Conservation (phyloP, 2,329 filamentous ascomycete genomes). For the Drechslera avenae region DNA sequence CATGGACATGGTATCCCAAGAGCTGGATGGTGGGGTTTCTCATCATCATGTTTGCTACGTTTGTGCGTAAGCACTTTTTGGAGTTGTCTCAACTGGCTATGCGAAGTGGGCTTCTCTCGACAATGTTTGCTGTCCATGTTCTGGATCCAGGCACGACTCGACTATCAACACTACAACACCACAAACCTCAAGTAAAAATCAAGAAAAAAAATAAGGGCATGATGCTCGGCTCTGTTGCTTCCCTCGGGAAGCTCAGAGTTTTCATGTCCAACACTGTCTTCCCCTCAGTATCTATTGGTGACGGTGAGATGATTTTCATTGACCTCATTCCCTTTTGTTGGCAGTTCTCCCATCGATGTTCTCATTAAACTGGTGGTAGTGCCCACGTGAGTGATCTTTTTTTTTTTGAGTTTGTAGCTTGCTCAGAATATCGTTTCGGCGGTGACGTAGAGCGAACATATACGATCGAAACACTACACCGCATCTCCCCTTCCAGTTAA, state of each 20-base stretch:
- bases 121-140: slow-evolving; percentile 27
- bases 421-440: too few species aligned
- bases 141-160: slow-evolving; percentile 34
- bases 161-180: slow-evolving; percentile 29
- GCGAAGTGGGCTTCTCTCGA: slow-evolving; percentile 17
- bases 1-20: slow-evolving; percentile 16
- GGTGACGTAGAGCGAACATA: too few species aligned
- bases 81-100: slow-evolving; percentile 23
- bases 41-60: slow-evolving; percentile 21
- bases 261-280: slow-evolving; percentile 32
- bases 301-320: not conserved
- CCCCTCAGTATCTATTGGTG: slow-evolving; percentile 1
- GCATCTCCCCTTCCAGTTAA: too few species aligned
- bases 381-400: too few species aligned
- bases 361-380: too few species aligned
- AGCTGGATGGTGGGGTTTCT: slow-evolving; percentile 15
- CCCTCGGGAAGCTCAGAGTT: slow-evolving; percentile 24
- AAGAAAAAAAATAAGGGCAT: slow-evolving; percentile 44
- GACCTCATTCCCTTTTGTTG: not conserved
- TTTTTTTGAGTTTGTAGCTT: too few species aligned
- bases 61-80: slow-evolving; percentile 9
- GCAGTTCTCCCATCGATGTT: too few species aligned
- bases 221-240: slow-evolving; percentile 31
- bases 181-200: slow-evolving; percentile 28
- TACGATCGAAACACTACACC: too few species aligned